Evolutionary conservation across 352 stramenopile species (phyloP).

Genomic region (Phytophthora palmivora): DNA sequence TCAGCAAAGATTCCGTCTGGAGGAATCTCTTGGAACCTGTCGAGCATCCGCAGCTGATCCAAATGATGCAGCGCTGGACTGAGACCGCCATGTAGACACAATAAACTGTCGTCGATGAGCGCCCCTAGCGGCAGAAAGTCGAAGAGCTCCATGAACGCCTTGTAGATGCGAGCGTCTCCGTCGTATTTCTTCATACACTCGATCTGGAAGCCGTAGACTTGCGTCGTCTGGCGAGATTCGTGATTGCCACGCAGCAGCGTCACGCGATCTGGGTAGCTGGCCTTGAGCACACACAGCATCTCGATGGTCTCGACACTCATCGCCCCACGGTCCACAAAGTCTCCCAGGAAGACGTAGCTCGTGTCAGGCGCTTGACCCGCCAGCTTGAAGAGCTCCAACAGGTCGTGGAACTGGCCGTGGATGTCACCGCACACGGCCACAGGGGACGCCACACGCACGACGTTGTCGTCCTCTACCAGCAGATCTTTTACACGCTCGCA

Average conservation of each 20-base stretch:
- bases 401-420: constrained; percentile 98
- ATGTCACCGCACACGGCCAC: constrained; percentile 94
- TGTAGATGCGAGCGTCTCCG: constrained; percentile 73
- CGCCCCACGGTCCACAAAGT: constrained; percentile 97
- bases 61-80: constrained; percentile 83
- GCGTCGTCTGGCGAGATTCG: constrained; percentile 88
- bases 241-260: constrained; percentile 96
- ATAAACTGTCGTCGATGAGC: constrained; percentile 65
- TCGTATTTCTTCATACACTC: constrained; percentile 90
- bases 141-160: constrained; percentile 83
- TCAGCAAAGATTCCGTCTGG: constrained; percentile 81
- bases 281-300: constrained; percentile 91
- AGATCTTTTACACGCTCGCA: constrained; percentile 77
- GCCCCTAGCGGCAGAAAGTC: constrained; percentile 87
- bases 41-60: constrained; percentile 93
- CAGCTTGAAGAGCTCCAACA: constrained; percentile 94
- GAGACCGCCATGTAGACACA: constrained; percentile 74
- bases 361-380: constrained; percentile 87
- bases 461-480: constrained; percentile 82
- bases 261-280: constrained; percentile 92
- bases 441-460: constrained; percentile 77
- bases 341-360: constrained; percentile 96
- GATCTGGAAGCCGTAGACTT: constrained; percentile 88
- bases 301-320: constrained; percentile 95
- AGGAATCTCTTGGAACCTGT: constrained; percentile 84